Evolutionary conservation across 441 rosid species (phyloP), one percentile per base, ranked within the genome.

Genomic region (Manihot esculenta): DNA sequence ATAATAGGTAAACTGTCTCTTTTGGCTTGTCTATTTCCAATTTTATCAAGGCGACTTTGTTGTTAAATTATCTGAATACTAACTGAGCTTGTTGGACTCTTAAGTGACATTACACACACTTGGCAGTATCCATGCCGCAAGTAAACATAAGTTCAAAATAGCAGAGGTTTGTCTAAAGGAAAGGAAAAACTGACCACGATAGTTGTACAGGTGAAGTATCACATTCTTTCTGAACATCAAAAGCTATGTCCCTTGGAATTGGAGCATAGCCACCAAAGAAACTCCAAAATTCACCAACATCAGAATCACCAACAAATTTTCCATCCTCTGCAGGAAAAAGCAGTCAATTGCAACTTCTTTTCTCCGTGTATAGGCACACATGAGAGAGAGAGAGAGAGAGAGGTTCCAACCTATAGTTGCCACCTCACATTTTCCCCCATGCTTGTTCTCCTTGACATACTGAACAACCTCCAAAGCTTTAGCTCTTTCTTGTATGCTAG

Each of bases 221-320:
- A 69, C 72, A 33, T 27, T 83, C 77, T 76, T 84, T 77, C 57
- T 77, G 80, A 69, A 64, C 79, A 62, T 61, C 78, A 71, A 75
- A 80, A 70, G 89, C 81, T 20, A 85, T 79, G 59, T 91, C 90
- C 75, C 84, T 80, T 35, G 99, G 93, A 66, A 94, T 78, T 23
- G 97, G 97, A 80, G 99, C 96, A 79, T 85, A 94, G 57, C 99
- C 97, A 72, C 99, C 99, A 84, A 94, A 94, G 54, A 94, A 86
- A 77, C 92, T 86, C 99, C 99, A 94, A 76, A 90, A 91, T 71
- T 94, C 99, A 72, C 99, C 99, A 62, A 84, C 89, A 20, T 91
- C 97, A 71, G 95, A 69, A 87, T 94, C 97, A 63, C 92, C 97
- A 76, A 90, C 91, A 75, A 94, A 82, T 86, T 84, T 91, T 50